These are phyloP conservation scores for Celoporthe dispersa DNA, from an alignment of 2,329 filamentous ascomycete genomes.

Conservation along the genomic window DNA sequence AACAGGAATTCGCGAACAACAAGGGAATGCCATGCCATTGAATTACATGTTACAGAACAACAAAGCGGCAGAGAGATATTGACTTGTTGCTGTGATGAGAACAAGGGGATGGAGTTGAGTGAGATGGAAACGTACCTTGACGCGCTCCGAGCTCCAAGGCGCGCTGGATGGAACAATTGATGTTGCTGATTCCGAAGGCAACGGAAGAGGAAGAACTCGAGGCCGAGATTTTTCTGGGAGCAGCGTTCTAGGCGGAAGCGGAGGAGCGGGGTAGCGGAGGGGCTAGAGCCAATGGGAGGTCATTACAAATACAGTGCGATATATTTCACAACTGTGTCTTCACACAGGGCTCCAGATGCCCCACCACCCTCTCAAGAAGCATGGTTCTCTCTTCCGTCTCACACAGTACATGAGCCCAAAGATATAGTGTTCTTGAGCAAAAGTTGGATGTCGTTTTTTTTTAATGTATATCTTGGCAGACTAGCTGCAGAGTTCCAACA, in stretches of 20 bases:
- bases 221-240: constrained; percentile 21
- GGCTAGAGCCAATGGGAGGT: not conserved
- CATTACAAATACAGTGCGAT: not conserved
- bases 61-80: not conserved
- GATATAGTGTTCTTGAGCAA: not conserved
- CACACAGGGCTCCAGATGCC: not conserved
- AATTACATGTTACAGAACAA: no score
- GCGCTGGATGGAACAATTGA: constrained; percentile 27
- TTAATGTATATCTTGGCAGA: not conserved
- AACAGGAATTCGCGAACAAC: not conserved
- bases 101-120: constrained; percentile 6
- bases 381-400: not conserved
- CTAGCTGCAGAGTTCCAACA: not conserved
- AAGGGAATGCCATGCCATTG: not conserved
- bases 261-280: not conserved
- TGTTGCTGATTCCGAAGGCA: constrained; percentile 25
- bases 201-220: constrained; percentile 28
- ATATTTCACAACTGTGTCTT: not conserved
- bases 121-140: constrained; percentile 25
- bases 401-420: no score
- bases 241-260: not conserved
- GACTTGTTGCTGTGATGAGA: constrained; percentile 8
- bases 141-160: constrained; percentile 5
- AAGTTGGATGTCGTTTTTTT: not conserved
- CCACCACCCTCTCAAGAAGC: no score